Percentiles rank a stretch among this genome's conserved stretches.
Evolutionary conservation across 2,329 filamentous ascomycete species (phyloP).

Genomic region (Blumeria hordei): DNA sequence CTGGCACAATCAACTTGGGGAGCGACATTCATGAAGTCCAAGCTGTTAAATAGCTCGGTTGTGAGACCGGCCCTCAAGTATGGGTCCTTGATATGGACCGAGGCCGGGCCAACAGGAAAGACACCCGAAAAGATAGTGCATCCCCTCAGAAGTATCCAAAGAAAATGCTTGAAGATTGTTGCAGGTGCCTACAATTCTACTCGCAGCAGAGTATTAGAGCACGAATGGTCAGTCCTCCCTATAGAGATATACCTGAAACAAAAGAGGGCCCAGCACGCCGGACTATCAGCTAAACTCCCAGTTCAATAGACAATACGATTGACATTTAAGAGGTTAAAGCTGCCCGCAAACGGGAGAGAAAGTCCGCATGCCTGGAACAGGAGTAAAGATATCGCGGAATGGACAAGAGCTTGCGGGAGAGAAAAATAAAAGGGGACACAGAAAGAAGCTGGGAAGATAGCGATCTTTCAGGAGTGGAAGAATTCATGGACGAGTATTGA

Average conservation of each 20-base stretch:
- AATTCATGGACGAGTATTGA: too few species aligned
- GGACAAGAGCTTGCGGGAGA: not conserved
- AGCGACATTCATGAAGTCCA: not conserved
- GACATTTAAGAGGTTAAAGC: not conserved
- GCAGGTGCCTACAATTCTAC: not conserved
- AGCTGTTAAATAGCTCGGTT: not conserved
- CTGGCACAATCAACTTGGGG: not conserved
- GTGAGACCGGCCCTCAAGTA: constrained; percentile 1
- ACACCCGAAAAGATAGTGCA: not conserved
- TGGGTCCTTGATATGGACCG: not conserved
- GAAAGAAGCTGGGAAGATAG: not conserved
- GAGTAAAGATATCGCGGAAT: not conserved
- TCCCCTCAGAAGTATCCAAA: not conserved
- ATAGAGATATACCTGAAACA: too few species aligned
- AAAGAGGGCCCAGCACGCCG: too few species aligned
- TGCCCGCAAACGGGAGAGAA: not conserved
- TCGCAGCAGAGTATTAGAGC: too few species aligned
- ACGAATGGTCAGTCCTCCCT: too few species aligned
- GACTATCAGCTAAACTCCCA: too few species aligned
- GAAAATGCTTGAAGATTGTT: not conserved
- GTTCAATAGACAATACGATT: not conserved
- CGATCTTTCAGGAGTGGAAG: not conserved
- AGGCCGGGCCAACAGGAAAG: not conserved
- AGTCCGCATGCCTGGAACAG: not conserved
- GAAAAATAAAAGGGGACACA: not conserved